These are phyloP conservation scores for Dinochytrium kinnereticum DNA, from an alignment of 371 early-diverging fungal species.

Conservation along the genomic window DNA sequence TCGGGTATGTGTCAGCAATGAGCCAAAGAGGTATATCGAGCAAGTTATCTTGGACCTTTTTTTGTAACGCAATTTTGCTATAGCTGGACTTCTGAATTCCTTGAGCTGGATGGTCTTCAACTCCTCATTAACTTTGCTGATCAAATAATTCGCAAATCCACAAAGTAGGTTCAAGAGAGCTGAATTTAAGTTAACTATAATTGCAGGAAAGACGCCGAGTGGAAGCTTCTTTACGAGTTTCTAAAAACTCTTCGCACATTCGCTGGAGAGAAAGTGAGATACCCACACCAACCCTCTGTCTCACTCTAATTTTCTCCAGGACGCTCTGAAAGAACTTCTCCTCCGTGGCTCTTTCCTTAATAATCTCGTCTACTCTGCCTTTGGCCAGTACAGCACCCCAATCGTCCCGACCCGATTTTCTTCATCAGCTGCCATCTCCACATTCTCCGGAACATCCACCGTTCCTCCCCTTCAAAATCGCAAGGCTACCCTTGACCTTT, in stretches of 20 bases:
- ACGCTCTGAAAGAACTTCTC: neutral
- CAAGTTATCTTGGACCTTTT: too few relatives aligned
- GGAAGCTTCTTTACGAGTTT: slow-evolving; percentile 6
- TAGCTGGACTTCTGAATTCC: slow-evolving; percentile 6
- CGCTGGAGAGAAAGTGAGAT: neutral
- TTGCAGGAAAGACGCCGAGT: neutral
- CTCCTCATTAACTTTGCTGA: neutral
- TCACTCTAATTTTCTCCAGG: neutral
- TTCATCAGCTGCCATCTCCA: neutral
- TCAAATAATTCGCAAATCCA: neutral
- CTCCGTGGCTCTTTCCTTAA: neutral
- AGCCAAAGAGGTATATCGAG: slow-evolving; percentile 15
- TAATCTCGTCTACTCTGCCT: slow-evolving; percentile 2
- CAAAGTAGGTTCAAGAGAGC: neutral
- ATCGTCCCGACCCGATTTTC: neutral
- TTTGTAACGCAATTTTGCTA: too few relatives aligned
- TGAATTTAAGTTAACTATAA: neutral
- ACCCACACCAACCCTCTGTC: neutral
- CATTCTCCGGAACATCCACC: neutral
- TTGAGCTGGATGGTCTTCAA: neutral
- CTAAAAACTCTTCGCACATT: neutral
- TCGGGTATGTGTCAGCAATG: neutral
- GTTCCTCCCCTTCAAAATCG: slow-evolving; percentile 9
- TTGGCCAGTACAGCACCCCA: neutral
- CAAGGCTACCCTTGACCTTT: slow-evolving; percentile 1